phyloP scores from a whole-genome alignment of 2,329 filamentous ascomycete species.

The Fusarium irregulare region DNA sequence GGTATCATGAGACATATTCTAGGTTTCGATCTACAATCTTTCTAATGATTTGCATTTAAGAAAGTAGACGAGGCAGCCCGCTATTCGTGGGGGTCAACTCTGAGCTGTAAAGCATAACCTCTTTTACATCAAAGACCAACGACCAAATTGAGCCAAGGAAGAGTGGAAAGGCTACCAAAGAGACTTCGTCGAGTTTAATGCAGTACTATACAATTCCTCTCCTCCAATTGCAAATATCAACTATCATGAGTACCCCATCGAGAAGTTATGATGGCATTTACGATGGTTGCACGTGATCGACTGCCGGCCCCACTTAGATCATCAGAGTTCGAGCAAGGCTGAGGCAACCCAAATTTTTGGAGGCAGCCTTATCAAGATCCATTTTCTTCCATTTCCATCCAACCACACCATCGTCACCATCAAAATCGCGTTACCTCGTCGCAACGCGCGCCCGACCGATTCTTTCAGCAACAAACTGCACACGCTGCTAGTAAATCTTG shows the following conservation, averaged over 20 bases:
- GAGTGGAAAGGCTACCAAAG: not conserved
- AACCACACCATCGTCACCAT: conserved; percentile 17
- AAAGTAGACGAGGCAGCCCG: not conserved
- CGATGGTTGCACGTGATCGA: not conserved
- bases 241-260: not conserved
- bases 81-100: not conserved
- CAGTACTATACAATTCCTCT: too few relatives aligned
- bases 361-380: conserved; percentile 16
- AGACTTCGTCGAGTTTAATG: too few relatives aligned
- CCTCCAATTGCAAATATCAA: not conserved
- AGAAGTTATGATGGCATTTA: not conserved
- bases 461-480: conserved; percentile 3
- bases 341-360: conserved; percentile 18
- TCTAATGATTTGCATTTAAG: not conserved
- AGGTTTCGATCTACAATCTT: not conserved
- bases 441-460: conserved; percentile 3
- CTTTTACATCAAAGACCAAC: not conserved
- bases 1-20: not conserved
- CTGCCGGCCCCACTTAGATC: not conserved
- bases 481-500: conserved; percentile 13
- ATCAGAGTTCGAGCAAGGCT: conserved; percentile 21
- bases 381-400: conserved; percentile 34
- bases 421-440: conserved; percentile 10
- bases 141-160: not conserved
- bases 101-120: not conserved